These are phyloP conservation scores for Vitis hybrid DNA, from an alignment of 177 flowering plant genomes.

Conservation along the genomic window DNA sequence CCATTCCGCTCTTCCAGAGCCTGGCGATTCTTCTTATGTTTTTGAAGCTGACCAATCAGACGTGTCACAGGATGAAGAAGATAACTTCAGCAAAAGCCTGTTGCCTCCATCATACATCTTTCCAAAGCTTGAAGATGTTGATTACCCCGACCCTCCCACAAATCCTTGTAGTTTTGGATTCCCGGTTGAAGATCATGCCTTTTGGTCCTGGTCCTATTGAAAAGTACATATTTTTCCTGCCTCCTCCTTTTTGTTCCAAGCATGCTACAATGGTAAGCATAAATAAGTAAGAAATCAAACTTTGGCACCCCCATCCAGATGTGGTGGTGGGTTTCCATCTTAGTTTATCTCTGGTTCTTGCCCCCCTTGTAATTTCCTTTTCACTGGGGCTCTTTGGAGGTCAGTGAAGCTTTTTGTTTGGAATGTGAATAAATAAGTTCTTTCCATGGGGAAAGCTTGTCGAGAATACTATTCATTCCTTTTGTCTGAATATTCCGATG, in stretches of 20 bases:
- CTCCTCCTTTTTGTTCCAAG: neutral
- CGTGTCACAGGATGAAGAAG: slow-evolving; percentile 63
- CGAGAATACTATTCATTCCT: neutral
- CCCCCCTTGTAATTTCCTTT: slow-evolving; percentile 14
- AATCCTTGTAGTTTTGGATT: slow-evolving; percentile 47
- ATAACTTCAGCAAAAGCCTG: slow-evolving; percentile 39
- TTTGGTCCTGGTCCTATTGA: slow-evolving; percentile 68
- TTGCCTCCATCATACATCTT: slow-evolving; percentile 35
- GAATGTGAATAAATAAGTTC: slow-evolving; percentile 16
- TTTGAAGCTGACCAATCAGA: slow-evolving; percentile 62
- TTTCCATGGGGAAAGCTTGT: neutral
- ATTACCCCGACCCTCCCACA: slow-evolving; percentile 42
- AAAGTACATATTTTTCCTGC: neutral
- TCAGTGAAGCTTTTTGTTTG: slow-evolving; percentile 2
- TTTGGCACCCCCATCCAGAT: slow-evolving; percentile 18
- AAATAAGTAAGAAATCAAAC: slow-evolving; percentile 11
- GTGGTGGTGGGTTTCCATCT: slow-evolving; percentile 24
- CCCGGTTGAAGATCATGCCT: slow-evolving; percentile 54
- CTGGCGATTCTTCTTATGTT: slow-evolving; percentile 47
- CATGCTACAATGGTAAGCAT: neutral
- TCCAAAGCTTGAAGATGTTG: slow-evolving; percentile 46
- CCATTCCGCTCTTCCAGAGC: slow-evolving; percentile 44
- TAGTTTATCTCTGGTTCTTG: slow-evolving; percentile 4
- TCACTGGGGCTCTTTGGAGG: neutral
- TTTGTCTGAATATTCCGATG: no score